Evolutionary conservation across 2,329 filamentous ascomycete species (phyloP).

Genomic region (Colletotrichum sp.): DNA sequence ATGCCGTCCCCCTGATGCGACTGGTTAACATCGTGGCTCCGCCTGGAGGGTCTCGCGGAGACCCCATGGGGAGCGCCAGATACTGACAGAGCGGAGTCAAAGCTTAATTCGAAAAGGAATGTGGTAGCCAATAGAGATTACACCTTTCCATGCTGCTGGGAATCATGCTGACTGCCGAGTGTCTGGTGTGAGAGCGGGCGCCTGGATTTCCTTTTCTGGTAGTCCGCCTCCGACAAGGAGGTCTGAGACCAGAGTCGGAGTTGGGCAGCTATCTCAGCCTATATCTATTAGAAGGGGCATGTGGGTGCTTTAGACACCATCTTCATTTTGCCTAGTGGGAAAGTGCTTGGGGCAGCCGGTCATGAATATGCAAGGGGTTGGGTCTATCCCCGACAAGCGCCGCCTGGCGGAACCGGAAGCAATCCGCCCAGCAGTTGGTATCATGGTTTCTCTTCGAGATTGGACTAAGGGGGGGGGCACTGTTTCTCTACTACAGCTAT

Average conservation of each 20-base stretch:
- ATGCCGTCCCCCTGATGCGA: neutral
- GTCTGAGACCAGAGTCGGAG: neutral
- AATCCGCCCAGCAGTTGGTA: neutral
- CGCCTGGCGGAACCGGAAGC: neutral
- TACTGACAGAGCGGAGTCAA: neutral
- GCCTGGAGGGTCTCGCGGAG: neutral
- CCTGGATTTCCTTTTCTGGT: neutral
- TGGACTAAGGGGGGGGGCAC: neutral
- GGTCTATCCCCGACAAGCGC: neutral
- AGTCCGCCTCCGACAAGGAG: neutral
- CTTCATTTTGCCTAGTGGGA: neutral
- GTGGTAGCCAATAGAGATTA: neutral
- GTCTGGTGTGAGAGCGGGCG: neutral
- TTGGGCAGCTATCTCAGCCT: neutral
- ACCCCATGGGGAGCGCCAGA: neutral
- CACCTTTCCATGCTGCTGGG: neutral
- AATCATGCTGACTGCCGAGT: neutral
- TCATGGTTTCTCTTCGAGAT: neutral
- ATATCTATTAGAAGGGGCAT: neutral
- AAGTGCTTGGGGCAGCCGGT: neutral
- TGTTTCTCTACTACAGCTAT: neutral
- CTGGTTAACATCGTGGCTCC: neutral
- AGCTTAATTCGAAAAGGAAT: neutral
- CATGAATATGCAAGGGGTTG: neutral
- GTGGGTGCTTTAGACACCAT: neutral